These are phyloP conservation scores for Solanum chaucha DNA, from an alignment of 257 asterid genomes.

Conservation along the genomic window DNA sequence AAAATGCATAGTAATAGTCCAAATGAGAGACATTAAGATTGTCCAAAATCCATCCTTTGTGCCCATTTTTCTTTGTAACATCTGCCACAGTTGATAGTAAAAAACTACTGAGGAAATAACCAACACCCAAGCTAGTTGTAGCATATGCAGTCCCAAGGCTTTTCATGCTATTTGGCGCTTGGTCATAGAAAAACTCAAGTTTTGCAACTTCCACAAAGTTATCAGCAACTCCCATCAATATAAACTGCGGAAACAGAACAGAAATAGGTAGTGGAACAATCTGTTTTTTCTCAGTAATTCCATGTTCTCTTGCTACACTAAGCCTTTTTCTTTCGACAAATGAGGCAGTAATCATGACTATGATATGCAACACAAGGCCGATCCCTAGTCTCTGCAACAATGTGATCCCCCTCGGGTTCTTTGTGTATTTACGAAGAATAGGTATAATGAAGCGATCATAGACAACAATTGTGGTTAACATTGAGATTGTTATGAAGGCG, in stretches of 20 bases:
- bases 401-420: constrained; percentile 58
- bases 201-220: constrained; percentile 56
- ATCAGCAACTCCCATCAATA: constrained; percentile 52
- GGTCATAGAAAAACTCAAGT: constrained; percentile 67
- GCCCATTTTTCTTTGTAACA: constrained; percentile 32
- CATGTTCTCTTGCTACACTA: constrained; percentile 24
- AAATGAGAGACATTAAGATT: constrained; percentile 60
- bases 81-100: constrained; percentile 46
- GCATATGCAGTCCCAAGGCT: constrained; percentile 70
- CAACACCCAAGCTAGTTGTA: constrained; percentile 57
- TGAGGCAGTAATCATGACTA: constrained; percentile 39
- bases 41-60: constrained; percentile 58
- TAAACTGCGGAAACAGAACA: constrained; percentile 59
- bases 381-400: constrained; percentile 52
- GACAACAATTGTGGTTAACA: constrained; percentile 37
- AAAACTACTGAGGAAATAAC: constrained; percentile 52
- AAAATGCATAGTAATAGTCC: constrained; percentile 52
- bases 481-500: constrained; percentile 51
- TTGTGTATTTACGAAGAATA: constrained; percentile 24
- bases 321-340: constrained; percentile 37
- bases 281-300: constrained; percentile 9
- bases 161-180: constrained; percentile 71
- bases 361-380: constrained; percentile 38
- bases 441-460: constrained; percentile 56
- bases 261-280: constrained; percentile 55